phyloP scores from a whole-genome alignment of 768 basidiomycete genomes.

The Candolleomyces efflorescens region DNA sequence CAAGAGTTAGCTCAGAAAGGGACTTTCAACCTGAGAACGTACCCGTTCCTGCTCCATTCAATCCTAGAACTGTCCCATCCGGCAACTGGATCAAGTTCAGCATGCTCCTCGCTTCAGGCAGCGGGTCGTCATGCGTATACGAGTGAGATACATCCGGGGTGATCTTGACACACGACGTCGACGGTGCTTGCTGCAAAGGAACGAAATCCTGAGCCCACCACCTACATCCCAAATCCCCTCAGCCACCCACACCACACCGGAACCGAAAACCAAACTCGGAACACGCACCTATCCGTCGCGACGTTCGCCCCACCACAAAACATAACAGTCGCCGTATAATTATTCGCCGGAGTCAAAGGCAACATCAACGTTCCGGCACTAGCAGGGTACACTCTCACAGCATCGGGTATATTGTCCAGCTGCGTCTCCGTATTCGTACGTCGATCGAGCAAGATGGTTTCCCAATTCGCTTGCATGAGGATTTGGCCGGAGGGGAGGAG shows the following conservation, averaged over 20 bases:
- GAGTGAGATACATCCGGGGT: conserved; percentile 59
- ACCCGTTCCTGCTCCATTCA: conserved; percentile 68
- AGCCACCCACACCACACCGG: background rate
- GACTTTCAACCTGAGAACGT: conserved; percentile 16
- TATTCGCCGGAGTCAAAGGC: conserved; percentile 75
- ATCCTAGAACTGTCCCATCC: conserved; percentile 56
- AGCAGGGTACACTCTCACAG: conserved; percentile 68
- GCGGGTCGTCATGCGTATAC: conserved; percentile 59
- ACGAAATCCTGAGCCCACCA: conserved; percentile 47
- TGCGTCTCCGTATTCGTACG: conserved; percentile 49
- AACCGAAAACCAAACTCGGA: background rate
- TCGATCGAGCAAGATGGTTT: conserved; percentile 61
- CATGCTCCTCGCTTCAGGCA: conserved; percentile 70
- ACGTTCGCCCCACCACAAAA: conserved; percentile 81
- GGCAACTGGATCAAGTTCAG: conserved; percentile 67
- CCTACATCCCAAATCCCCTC: conserved; percentile 22
- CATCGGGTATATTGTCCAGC: conserved; percentile 60
- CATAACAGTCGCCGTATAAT: conserved; percentile 76
- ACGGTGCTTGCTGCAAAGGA: conserved; percentile 49
- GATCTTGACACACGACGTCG: conserved; percentile 72
- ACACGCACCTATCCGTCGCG: conserved; percentile 35
- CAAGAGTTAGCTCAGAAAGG: background rate
- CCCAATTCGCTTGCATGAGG: conserved; percentile 59
- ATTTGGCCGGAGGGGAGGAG: conserved; percentile 62
- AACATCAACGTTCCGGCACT: conserved; percentile 74